Conservation (phyloP, 2,329 filamentous ascomycete genomes). For the Nothopassalora personata region DNA sequence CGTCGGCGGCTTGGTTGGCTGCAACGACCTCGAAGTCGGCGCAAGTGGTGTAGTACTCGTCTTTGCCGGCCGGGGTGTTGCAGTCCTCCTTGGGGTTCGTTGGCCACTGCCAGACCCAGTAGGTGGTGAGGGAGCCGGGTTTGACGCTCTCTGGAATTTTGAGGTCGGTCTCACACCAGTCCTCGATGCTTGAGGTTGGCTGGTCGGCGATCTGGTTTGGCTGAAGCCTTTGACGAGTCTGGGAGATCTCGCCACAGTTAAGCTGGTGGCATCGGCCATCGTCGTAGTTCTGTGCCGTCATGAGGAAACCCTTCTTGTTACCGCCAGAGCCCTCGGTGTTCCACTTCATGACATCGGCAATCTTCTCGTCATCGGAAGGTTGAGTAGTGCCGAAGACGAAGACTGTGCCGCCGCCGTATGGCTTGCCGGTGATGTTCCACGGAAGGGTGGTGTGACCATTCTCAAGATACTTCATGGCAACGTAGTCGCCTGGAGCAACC, state of each 20-base stretch:
- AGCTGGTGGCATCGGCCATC: constrained; percentile 85
- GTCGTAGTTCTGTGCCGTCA: constrained; percentile 77
- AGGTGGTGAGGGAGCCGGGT: constrained; percentile 68
- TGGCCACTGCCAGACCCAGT: constrained; percentile 97
- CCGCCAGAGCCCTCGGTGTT: constrained; percentile 74
- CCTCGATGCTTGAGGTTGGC: constrained; percentile 42
- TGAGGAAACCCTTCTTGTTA: constrained; percentile 67
- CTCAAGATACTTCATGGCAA: constrained; percentile 48
- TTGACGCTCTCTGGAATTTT: constrained; percentile 63
- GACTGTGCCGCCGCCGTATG: constrained; percentile 40
- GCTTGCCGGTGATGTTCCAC: constrained; percentile 39
- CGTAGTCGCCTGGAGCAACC: constrained; percentile 44
- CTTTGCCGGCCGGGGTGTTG: constrained; percentile 43
- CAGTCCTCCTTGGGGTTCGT: constrained; percentile 43
- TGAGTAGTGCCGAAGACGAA: constrained; percentile 48
- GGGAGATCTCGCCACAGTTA: constrained; percentile 57
- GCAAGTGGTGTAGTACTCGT: constrained; percentile 57
- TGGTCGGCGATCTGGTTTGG: constrained; percentile 52
- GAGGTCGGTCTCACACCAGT: constrained; percentile 78
- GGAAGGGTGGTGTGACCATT: constrained; percentile 47
- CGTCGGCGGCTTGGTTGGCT: constrained; percentile 15
- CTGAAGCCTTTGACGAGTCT: constrained; percentile 53
- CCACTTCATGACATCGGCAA: constrained; percentile 70
- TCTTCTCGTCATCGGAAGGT: constrained; percentile 50
- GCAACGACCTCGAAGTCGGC: constrained; percentile 49